Base-by-base conservation (phyloP, 306 rosid species). In the Fragaria iinumae region DNA sequence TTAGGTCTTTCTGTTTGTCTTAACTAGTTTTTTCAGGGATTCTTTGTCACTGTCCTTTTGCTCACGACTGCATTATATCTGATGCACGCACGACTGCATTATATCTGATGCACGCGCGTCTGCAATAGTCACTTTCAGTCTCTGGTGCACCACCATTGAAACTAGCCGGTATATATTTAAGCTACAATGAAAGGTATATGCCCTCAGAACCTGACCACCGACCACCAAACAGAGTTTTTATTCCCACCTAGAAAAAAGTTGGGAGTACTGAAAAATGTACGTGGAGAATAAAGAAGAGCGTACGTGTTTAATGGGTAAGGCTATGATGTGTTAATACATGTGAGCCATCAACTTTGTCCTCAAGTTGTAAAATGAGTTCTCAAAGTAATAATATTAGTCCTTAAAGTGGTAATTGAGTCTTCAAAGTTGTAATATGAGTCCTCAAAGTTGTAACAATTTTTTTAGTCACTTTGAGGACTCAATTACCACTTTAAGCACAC, bases 111-210 rank as follows among this genome's bases (percentile, higher is more conserved):
- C 47, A 38, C 50, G 32, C 17, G n/a, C 11, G 56, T 23, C 38
- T 23, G n/a, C 56, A 6, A 10, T 1, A 41, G 67, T 55, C 67
- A 57, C 21, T 53, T 72, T 72, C 76, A 53, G 38, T 71, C 65
- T 72, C 56, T 55, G 50, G 66, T 36, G 49, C 65, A 56, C 67
- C 1, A 38, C 49, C 68, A 63, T 5, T 52, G 12, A 12, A 36
- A 3, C 34, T 11, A 14, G 25, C 25, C 25, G 25, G 68, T n/a
- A 72, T 68, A 68, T 52, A n/a, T 20, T 34, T 34, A 14, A 5
- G 76, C 48, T n/a, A 21, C 21, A 11, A 11, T 3, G 34, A 34
- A 34, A 68, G 21, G 29, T 38, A 38, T 38, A 13, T 23, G 3
- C 66, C 50, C 50, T 21, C 36, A 71, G 21, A 29, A 32, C 43